phyloP scores from a whole-genome alignment of 2,329 filamentous ascomycete genomes.

The Trichoderma sp. region DNA sequence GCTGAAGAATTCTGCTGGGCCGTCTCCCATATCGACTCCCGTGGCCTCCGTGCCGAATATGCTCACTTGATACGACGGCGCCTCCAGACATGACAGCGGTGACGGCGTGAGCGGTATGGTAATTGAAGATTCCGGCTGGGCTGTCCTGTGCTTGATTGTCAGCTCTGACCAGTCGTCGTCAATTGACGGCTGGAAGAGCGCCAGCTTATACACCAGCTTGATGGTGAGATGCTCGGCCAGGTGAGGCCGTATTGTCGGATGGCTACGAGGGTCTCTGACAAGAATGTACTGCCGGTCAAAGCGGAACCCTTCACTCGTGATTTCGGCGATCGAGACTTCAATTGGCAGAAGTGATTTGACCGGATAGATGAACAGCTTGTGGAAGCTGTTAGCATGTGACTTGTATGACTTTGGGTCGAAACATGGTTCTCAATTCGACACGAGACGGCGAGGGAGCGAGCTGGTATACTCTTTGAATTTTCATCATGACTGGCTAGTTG shows the following conservation, averaged over 20 bases:
- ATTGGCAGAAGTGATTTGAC: constrained; percentile 32
- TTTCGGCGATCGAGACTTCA: constrained; percentile 31
- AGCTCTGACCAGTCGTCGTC: constrained; percentile 32
- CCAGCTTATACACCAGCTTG: constrained; percentile 29
- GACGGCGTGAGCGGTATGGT: constrained; percentile 32
- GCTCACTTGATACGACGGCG: constrained; percentile 30
- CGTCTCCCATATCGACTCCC: constrained; percentile 32
- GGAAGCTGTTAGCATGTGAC: background rate
- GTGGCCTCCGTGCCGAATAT: constrained; percentile 31
- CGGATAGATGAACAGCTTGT: constrained; percentile 32
- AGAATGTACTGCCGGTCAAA: constrained; percentile 33
- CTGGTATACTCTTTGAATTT: constrained; percentile 29
- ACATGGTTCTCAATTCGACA: background rate
- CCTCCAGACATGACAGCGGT: constrained; percentile 27
- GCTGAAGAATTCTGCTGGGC: constrained; percentile 30
- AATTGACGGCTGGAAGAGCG: constrained; percentile 31
- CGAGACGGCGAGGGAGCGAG: constrained; percentile 1
- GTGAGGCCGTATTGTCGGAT: constrained; percentile 18
- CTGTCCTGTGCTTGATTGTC: constrained; percentile 28
- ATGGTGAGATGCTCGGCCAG: constrained; percentile 31
- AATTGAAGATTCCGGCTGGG: constrained; percentile 28
- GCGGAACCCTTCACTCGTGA: constrained; percentile 32
- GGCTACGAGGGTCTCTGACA: constrained; percentile 27
- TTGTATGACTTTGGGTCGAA: background rate
- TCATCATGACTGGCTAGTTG: constrained; percentile 24